Base-by-base conservation (phyloP, 2,329 filamentous ascomycete species). In the Macrophomina phaseolina region DNA sequence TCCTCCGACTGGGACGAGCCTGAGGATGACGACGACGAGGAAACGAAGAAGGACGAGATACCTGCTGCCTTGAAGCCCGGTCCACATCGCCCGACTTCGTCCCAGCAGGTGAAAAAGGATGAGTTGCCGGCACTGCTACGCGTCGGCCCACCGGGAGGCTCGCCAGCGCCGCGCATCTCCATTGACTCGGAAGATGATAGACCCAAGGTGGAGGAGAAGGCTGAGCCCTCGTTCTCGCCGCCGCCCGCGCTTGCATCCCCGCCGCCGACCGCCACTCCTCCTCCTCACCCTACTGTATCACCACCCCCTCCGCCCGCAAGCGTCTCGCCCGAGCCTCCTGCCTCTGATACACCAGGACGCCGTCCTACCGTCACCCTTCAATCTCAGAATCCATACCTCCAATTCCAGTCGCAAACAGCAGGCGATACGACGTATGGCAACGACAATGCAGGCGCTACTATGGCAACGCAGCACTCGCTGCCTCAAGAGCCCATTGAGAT, bases 341-440 rank as follows among this genome's bases (percentile, higher is more conserved):
- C 48, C 70, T 70, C 23, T 76, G 12, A 76, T 2, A 65, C 74
- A 40, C 74, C 76, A 1, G 58, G 55, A 18, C 63, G 51, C 11
- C 63, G 63, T 5, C 63, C 63, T 8, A 65, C 63, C 30, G 42
- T 65, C 32, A 42, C 63, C 1, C 69, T 81, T 23, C 70, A 79
- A 67, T 81, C 80, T 3, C 80, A 82, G 68, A 82, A 82, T 65
- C 81, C 81, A 8, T 82, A 82, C 68, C 73, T 79, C 28, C 75
- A 75, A 34, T 76, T 78, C 71, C 45, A 46, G n/a, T 38, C 58
- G 16, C 78, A 80, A 58, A 68, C 71, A 16, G 79, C 78, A 0
- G 77, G 76, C 0, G 73, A 79, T 61, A 76, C 70, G 45, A 74
- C 70, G 16, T 77, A 75, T 67, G 77, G 73, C 7, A 72, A 67